Base-by-base conservation (phyloP, 2,329 filamentous ascomycete genomes). In the Neodidymelliopsis sp. region DNA sequence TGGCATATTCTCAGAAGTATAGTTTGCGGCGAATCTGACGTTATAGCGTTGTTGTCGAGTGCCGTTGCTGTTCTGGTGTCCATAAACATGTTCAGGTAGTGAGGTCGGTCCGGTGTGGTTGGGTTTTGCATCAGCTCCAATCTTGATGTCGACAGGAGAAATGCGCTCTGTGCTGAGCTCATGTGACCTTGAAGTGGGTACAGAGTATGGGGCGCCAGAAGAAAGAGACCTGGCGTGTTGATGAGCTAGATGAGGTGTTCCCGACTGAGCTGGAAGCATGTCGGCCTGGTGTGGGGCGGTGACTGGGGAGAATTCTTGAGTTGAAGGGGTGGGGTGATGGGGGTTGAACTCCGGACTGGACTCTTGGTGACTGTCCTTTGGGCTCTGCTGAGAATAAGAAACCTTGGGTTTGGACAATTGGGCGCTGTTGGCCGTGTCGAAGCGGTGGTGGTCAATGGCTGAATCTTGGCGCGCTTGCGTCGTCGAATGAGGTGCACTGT, bases 31-130 rank as follows among this genome's bases (percentile, higher is more conserved):
- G 29, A 64, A 64, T 27, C 61, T 57, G 16, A 64, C 61, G 59
- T 64, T 64, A 56, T 61, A 64, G 29, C 61, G 61, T 35, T 61
- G 57, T 31, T 60, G 59, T 22, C 59, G 59, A 12, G 57, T 54
- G 11, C 47, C 47, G n/a, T 30, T 51, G 25, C 31, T 52, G 41
- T 47, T 48, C 30, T 53, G 34, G 12, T 54, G 48, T 12, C 49
- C 44, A 11, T 48, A 42, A 12, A 43, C 43, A 11, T 27, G 49
- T 24, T 37, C 54, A 23, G 23, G 53, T 24, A 46, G 13, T 19
- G 42, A 40, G 24, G 59, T 49, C 2, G 51, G 42, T 6, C 49
- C 38, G 8, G 43, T 35, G 31, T 40, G 51, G 27, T 49, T 56
- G 13, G 31, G n/a, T 35, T 28, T 36, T 11, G 49, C 4, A 11